Evolutionary conservation across 345 rosid genomes (phyloP).

Genomic region (Acer yangbiense): DNA sequence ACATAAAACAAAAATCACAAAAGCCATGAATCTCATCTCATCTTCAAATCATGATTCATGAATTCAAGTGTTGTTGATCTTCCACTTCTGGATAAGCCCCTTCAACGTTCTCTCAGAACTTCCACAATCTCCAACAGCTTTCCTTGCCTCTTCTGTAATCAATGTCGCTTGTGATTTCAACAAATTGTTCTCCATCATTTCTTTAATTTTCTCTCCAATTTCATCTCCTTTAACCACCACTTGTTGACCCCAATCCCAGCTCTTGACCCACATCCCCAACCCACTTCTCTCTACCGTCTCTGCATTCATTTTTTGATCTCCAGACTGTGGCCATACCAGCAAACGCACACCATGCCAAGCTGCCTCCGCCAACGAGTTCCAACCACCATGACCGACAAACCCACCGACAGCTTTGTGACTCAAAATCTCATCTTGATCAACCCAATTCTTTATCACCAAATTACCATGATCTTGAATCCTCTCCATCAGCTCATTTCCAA

Average conservation of each 20-base stretch:
- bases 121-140: slow-evolving; percentile 34
- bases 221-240: slow-evolving; percentile 38
- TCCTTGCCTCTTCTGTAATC: slow-evolving; percentile 36
- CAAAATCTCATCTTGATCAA: slow-evolving; percentile 41
- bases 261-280: slow-evolving; percentile 33
- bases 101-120: slow-evolving; percentile 14
- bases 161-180: slow-evolving; percentile 23
- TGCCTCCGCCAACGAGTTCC: slow-evolving; percentile 56
- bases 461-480: slow-evolving; percentile 28
- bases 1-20: too few relatives aligned
- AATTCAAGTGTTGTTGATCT: neutral
- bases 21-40: too few relatives aligned
- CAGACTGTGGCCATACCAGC: slow-evolving; percentile 44
- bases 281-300: slow-evolving; percentile 33
- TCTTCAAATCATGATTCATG: too few relatives aligned
- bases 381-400: slow-evolving; percentile 41
- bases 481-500: slow-evolving; percentile 34
- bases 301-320: slow-evolving; percentile 43
- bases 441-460: slow-evolving; percentile 42
- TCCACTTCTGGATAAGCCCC: slow-evolving; percentile 10
- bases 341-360: slow-evolving; percentile 38
- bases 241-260: slow-evolving; percentile 34
- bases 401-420: slow-evolving; percentile 40
- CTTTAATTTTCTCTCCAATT: slow-evolving; percentile 32
- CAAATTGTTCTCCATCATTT: slow-evolving; percentile 36